Evolutionary conservation across 2,329 filamentous ascomycete genomes (phyloP).

Genomic region (Penicillium sp.): DNA sequence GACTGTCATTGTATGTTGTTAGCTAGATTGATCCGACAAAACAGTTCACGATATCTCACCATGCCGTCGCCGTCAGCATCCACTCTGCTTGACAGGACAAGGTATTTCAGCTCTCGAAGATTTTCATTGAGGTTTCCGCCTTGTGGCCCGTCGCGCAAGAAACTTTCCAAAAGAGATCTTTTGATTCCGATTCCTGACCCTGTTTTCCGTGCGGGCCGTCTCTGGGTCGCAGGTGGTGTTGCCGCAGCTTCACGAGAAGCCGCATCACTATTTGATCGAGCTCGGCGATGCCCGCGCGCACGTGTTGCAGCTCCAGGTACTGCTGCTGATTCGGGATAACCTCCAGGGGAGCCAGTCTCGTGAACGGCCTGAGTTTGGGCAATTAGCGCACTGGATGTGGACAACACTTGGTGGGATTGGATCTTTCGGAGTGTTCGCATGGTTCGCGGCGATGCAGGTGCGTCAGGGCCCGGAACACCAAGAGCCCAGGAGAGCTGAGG

Average conservation of each 20-base stretch:
- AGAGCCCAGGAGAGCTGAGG: conserved; percentile 27
- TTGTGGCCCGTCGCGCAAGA: conserved; percentile 77
- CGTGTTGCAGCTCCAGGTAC: conserved; percentile 29
- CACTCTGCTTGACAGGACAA: conserved; percentile 51
- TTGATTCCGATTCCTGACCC: conserved; percentile 46
- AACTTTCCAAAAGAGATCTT: conserved; percentile 63
- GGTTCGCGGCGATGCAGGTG: conserved; percentile 60
- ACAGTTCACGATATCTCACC: conserved; percentile 35
- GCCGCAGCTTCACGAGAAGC: conserved; percentile 41
- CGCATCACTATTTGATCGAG: conserved; percentile 72
- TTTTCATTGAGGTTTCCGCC: conserved; percentile 58
- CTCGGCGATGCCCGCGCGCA: conserved; percentile 48
- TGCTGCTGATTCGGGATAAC: conserved; percentile 28
- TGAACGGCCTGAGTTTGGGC: conserved; percentile 43
- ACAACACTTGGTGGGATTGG: conserved; percentile 70
- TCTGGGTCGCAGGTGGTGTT: conserved; percentile 25
- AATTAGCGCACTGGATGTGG: conserved; percentile 64
- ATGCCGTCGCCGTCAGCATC: conserved; percentile 55
- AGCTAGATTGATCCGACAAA: conserved; percentile 6
- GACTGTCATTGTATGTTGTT: conserved; percentile 58
- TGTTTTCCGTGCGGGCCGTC: conserved; percentile 45
- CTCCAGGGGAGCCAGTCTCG: conserved; percentile 17
- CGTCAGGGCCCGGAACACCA: conserved; percentile 25
- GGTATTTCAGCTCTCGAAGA: conserved; percentile 49
- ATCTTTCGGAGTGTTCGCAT: conserved; percentile 69